Percentiles rank a stretch among this genome's conserved stretches.
These are phyloP conservation scores for Dothistroma pini DNA, from an alignment of 2,329 filamentous ascomycete genomes.

Conservation along the genomic window DNA sequence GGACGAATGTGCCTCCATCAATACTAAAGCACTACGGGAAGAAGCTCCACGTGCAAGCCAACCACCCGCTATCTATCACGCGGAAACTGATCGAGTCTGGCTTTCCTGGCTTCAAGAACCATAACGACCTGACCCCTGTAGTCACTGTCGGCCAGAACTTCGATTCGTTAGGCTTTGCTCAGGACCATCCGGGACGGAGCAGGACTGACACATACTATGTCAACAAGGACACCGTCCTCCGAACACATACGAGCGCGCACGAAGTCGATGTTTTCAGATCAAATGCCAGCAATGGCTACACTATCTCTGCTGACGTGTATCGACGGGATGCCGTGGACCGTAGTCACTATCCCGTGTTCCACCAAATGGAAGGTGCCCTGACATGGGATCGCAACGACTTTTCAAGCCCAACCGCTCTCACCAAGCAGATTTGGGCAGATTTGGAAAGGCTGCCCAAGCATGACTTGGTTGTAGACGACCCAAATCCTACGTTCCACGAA, in stretches of 20 bases:
- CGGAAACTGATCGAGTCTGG: slow-evolving; percentile 87
- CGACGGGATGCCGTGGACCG: slow-evolving; percentile 90
- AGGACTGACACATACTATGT: slow-evolving; percentile 95
- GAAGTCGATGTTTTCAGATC: slow-evolving; percentile 76
- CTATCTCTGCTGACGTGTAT: slow-evolving; percentile 93
- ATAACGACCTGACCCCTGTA: slow-evolving; percentile 77
- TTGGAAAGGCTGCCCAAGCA: slow-evolving; percentile 69
- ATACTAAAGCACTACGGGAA: slow-evolving; percentile 72
- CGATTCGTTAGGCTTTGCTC: slow-evolving; percentile 88
- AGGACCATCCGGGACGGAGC: slow-evolving; percentile 81
- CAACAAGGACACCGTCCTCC: slow-evolving; percentile 75
- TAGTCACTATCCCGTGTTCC: slow-evolving; percentile 94
- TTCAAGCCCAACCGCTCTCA: slow-evolving; percentile 51
- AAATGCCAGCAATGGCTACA: slow-evolving; percentile 72
- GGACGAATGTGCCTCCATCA: slow-evolving; percentile 77
- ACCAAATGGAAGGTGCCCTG: slow-evolving; percentile 95
- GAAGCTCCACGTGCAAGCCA: slow-evolving; percentile 80
- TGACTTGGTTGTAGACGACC: slow-evolving; percentile 74
- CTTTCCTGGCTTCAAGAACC: slow-evolving; percentile 73
- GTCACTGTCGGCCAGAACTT: slow-evolving; percentile 88
- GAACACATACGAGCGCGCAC: slow-evolving; percentile 94
- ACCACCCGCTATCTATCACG: slow-evolving; percentile 89
- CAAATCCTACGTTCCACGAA: slow-evolving; percentile 71
- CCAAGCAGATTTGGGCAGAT: slow-evolving; percentile 65
- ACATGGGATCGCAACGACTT: slow-evolving; percentile 74